Evolutionary conservation across 2,329 filamentous ascomycete species (phyloP), one percentile per base, ranked within the genome.

Genomic region (Colletotrichum incanum): DNA sequence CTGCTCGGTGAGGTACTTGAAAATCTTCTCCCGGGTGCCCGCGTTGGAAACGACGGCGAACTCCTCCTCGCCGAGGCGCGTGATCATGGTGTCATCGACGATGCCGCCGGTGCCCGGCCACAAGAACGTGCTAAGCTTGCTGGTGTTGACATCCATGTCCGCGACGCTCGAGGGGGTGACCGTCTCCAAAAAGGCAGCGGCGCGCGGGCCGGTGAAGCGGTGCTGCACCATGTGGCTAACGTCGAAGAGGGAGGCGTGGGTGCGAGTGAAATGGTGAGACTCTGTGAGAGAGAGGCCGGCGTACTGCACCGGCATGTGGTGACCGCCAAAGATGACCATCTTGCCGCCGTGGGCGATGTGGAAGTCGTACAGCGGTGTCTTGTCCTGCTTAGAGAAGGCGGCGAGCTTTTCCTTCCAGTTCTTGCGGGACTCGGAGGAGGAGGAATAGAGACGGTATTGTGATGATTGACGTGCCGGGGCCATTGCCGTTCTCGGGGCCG

Each of bases 31-130:
- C 65, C 95, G 89, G 82, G 95, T 98, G 47, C 91, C 96, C 34
- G 96, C 96, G 81, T 99, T 99, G 75, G 95, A 97, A 73, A 99
- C 96, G 70, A 98, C 91, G 83, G 98, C 98, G 86, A 95, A 98
- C 65, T 89, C 83, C 71, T 94, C 90, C 67, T 89, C 87, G 34
- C 86, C 88, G n/a, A 97, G 87, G 73, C 93, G 90, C 7, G 95
- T 97, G 78, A 99, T 92, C 77, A 99, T 92, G 5, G 93, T 95
- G 84, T 99, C 96, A 80, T 99, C 96, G 60, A 98, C 92, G 76
- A 99, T 98, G 61, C 96, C 96, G 52, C 96, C 96, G 0, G 92
- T 95, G 16, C 85, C 86, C 6, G 92, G 91, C 83, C 94, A 93
- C 50, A 99, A 86, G 41, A 99, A 88, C 3, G 92, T 91, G n/a